Evolutionary conservation across 2,329 filamentous ascomycete species (phyloP), one percentile per base, ranked within the genome.

Genomic region (Knoxdaviesia capensis): DNA sequence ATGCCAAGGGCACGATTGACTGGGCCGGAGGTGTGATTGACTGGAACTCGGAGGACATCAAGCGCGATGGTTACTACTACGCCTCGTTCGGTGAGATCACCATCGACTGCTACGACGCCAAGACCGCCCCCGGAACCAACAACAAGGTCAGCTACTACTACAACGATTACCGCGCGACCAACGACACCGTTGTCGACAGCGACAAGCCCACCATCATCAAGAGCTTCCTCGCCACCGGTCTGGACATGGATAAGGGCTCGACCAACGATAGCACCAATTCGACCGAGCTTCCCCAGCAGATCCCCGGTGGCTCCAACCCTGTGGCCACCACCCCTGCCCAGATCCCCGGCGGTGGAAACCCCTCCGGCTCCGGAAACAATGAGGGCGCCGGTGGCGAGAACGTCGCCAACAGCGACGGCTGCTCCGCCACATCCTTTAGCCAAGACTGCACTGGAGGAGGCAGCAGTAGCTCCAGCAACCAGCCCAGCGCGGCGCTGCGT

Each of bases 21-120:
- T 98, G 90, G 90, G 84, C 88, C 11, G 90, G 90, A 54, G 90
- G 90, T 51, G 63, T 71, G 41, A 88, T 98, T 48, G 71, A 93
- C 66, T 98, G 90, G 88, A 65, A 81, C 56, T 74, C 72, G 48
- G 64, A 68, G 20, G 82, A 92, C 59, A 88, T 96, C 67, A 65
- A 84, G 62, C 69, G 71, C 41, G 68, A 83, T 54, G 83, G 84
- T 32, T 96, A 94, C 68, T 94, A 90, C 67, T 94, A 80, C 56
- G 81, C 86, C 42, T 74, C 72, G 37, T 74, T 94, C 52, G 68
- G 74, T 43, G 74, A 86, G 43, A 74, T 98, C 45, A 69, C 65
- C n/a, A 76, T 96, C 34, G 63, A 86, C 50, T 98, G 90, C 76
- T 96, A 82, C 66, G 70, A 87, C 50, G 65, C 70, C 33, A 57